A percentile compares a stretch with the other conserved stretches of the same genome.
Conservation (phyloP, 257 asterid genomes). For the Scutellaria galericulata region DNA sequence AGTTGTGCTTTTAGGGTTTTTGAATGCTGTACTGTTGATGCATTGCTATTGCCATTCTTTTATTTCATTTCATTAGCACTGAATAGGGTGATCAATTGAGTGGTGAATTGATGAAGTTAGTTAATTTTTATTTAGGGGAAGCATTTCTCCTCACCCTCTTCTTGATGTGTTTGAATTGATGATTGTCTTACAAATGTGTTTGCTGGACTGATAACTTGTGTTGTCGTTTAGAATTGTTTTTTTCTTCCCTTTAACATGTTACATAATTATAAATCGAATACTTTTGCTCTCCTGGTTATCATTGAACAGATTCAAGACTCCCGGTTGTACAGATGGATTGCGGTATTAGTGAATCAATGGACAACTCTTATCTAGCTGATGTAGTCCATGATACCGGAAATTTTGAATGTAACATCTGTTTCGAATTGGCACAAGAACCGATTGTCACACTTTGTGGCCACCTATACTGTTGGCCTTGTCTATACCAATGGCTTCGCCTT, state of each 20-base stretch:
- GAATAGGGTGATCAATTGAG: conserved; percentile 6
- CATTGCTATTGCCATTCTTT: not conserved
- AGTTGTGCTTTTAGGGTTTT: not conserved
- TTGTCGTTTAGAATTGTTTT: not conserved
- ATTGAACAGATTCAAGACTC: conserved; percentile 34
- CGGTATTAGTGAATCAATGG: conserved; percentile 42
- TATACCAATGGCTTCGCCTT: conserved; percentile 82
- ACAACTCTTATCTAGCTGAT: conserved; percentile 49
- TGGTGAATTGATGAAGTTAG: conserved; percentile 17
- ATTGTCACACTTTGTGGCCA: conserved; percentile 94
- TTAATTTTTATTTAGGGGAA: conserved; percentile 13
- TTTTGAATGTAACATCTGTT: conserved; percentile 92
- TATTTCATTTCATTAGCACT: not conserved
- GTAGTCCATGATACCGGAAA: conserved; percentile 49
- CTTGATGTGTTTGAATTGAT: not conserved
- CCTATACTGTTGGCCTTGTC: conserved; percentile 97
- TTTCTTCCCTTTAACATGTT: not conserved
- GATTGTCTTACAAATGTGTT: conserved; percentile 1
- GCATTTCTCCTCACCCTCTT: not conserved
- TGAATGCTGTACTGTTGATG: not conserved
- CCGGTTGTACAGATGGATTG: conserved; percentile 58
- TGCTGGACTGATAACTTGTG: not conserved
- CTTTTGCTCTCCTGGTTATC: not conserved
- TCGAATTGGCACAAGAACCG: conserved; percentile 90
- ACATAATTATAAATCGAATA: not conserved